These are phyloP conservation scores for Pseudocercospora ulei DNA, from an alignment of 2,329 filamentous ascomycete genomes.

Conservation along the genomic window DNA sequence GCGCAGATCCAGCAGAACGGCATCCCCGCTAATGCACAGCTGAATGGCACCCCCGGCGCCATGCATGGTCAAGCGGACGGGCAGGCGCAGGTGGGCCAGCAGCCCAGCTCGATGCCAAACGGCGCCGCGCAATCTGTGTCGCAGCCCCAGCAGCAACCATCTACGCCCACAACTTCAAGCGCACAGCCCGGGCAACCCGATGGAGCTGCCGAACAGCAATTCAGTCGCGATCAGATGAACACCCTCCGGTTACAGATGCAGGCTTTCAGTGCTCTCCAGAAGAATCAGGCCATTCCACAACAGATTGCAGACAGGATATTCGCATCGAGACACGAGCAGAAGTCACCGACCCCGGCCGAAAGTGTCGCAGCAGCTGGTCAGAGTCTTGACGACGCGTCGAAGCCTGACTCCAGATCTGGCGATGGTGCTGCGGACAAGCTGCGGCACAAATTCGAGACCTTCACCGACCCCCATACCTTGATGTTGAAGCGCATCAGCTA, in stretches of 20 bases:
- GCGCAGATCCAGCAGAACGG: slow-evolving; percentile 45
- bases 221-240: slow-evolving; percentile 67
- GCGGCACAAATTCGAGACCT: slow-evolving; percentile 55
- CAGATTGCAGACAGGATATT: slow-evolving; percentile 77
- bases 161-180: slow-evolving; percentile 21
- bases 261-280: slow-evolving; percentile 81
- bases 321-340: slow-evolving; percentile 56
- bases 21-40: slow-evolving; percentile 31
- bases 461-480: slow-evolving; percentile 61
- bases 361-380: slow-evolving; percentile 41
- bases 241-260: slow-evolving; percentile 76
- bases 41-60: slow-evolving; percentile 44
- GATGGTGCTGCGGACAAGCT: slow-evolving; percentile 31
- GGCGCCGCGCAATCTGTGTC: slow-evolving; percentile 14
- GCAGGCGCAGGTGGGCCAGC: slow-evolving; percentile 22
- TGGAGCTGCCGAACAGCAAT: slow-evolving; percentile 19
- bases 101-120: slow-evolving; percentile 19
- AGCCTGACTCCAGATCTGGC: slow-evolving; percentile 36
- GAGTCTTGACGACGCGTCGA: slow-evolving; percentile 44
- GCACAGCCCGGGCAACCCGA: slow-evolving; percentile 23
- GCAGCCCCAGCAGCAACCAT: slow-evolving; percentile 12
- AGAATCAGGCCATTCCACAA: slow-evolving; percentile 71
- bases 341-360: slow-evolving; percentile 36
- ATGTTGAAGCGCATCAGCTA: slow-evolving; percentile 60
- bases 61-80: slow-evolving; percentile 29